Percentiles rank a stretch among this genome's conserved stretches.
Conservation (phyloP, 495 filamentous ascomycete genomes). For the Penicillium lividum region DNA sequence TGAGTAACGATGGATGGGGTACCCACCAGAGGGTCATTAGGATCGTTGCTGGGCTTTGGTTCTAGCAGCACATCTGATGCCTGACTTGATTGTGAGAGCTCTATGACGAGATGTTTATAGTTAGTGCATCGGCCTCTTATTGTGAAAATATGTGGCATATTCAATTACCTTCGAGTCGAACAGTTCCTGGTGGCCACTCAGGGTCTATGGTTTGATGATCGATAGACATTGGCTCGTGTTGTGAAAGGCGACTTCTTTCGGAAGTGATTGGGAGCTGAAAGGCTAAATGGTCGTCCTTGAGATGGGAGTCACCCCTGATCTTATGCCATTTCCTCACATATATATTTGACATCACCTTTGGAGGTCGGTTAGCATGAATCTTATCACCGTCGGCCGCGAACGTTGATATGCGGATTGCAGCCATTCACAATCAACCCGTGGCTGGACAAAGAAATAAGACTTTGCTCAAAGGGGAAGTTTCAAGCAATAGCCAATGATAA, state of each 20-base stretch:
- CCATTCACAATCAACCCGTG: conserved; percentile 17
- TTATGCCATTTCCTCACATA: neutral
- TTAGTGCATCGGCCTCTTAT: neutral
- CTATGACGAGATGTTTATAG: neutral
- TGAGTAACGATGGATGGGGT: neutral
- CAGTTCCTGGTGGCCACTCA: conserved; percentile 26
- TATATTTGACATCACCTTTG: neutral
- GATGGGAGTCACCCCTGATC: neutral
- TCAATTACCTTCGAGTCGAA: conserved; percentile 19
- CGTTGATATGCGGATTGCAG: neutral
- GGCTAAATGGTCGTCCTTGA: neutral
- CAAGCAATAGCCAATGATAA: conserved; percentile 22
- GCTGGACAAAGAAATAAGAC: neutral
- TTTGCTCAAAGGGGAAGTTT: conserved; percentile 26
- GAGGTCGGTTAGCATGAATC: neutral
- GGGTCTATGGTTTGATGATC: conserved; percentile 13
- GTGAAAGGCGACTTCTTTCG: neutral
- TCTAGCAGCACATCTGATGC: conserved; percentile 19
- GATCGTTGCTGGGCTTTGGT: conserved; percentile 22
- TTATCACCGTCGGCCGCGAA: conserved; percentile 16
- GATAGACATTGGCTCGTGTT: conserved; percentile 7
- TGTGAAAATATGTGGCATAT: neutral
- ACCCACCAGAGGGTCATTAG: conserved; percentile 27
- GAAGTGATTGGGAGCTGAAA: neutral
- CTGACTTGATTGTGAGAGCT: conserved; percentile 11